These are phyloP conservation scores for Monosporascus sp. DNA, from an alignment of 2,329 filamentous ascomycete species.

Conservation along the genomic window DNA sequence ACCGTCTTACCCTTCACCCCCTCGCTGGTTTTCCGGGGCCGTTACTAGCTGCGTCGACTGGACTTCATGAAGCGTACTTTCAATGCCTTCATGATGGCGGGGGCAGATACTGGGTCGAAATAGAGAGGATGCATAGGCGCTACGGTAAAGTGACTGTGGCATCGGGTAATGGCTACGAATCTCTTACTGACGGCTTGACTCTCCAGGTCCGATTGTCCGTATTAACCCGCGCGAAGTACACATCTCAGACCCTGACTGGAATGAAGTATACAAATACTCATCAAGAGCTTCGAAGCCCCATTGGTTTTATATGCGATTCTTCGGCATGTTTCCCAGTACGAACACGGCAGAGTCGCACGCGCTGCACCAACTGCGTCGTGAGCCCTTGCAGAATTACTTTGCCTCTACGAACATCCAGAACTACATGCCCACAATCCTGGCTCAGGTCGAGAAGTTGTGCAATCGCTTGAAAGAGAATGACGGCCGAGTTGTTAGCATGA, in stretches of 20 bases:
- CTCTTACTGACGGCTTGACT: neutral
- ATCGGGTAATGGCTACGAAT: neutral
- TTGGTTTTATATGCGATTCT: slow-evolving; percentile 21
- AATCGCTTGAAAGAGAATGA: slow-evolving; percentile 7
- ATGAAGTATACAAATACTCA: slow-evolving; percentile 18
- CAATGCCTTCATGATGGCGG: slow-evolving; percentile 20
- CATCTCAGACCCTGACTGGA: slow-evolving; percentile 16
- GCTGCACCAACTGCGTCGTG: slow-evolving; percentile 18
- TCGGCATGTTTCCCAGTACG: slow-evolving; percentile 20
- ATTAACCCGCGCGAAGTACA: slow-evolving; percentile 17
- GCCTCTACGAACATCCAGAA: slow-evolving; percentile 19
- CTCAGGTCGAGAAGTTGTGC: slow-evolving; percentile 16
- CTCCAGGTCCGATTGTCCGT: slow-evolving; percentile 15
- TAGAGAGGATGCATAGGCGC: slow-evolving; percentile 16
- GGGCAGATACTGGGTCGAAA: slow-evolving; percentile 18
- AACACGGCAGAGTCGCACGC: slow-evolving; percentile 19
- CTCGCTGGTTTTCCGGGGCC: slow-evolving; percentile 17
- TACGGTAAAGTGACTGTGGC: slow-evolving; percentile 10
- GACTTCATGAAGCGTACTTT: slow-evolving; percentile 18
- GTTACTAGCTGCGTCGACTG: slow-evolving; percentile 13
- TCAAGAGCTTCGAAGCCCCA: slow-evolving; percentile 17
- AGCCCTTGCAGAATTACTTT: slow-evolving; percentile 16
- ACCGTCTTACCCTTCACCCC: slow-evolving; percentile 14
- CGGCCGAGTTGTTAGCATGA: slow-evolving; percentile 10
- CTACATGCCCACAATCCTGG: slow-evolving; percentile 16